phyloP scores from a whole-genome alignment of 192 early-diverging fungal species.

The Jimgerdemannia lactiflua region DNA sequence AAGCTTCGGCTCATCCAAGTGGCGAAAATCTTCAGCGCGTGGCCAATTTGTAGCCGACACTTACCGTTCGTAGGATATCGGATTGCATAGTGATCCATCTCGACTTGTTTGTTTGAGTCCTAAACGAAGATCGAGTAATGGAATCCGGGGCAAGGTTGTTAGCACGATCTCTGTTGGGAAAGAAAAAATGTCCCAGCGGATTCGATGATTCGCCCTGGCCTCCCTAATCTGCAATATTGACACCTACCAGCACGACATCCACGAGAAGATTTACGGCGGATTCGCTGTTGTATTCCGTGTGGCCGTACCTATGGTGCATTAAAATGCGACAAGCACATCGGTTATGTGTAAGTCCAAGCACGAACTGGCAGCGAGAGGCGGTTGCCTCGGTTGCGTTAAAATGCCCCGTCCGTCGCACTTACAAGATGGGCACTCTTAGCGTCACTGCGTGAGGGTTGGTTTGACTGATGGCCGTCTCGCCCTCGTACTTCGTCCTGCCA shows the following conservation, averaged over 20 bases:
- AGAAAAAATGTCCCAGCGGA: too few species aligned
- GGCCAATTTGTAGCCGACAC: not conserved
- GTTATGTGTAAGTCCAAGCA: too few species aligned
- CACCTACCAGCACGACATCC: slow-evolving; percentile 53
- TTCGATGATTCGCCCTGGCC: not conserved
- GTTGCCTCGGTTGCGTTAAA: too few species aligned
- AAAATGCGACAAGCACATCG: not conserved
- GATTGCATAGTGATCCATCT: slow-evolving; percentile 67
- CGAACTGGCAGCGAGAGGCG: too few species aligned
- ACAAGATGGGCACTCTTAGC: slow-evolving; percentile 79
- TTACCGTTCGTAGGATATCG: slow-evolving; percentile 84
- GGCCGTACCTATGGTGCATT: slow-evolving; percentile 46
- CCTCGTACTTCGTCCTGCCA: slow-evolving; percentile 75
- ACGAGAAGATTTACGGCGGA: slow-evolving; percentile 77
- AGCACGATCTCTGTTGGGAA: too few species aligned
- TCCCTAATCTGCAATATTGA: not conserved
- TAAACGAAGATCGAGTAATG: slow-evolving; percentile 13
- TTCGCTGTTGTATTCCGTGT: slow-evolving; percentile 61
- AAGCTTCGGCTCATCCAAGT: too few species aligned
- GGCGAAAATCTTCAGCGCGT: not conserved
- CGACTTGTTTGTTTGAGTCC: slow-evolving; percentile 36
- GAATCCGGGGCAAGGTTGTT: not conserved
- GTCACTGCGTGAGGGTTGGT: slow-evolving; percentile 58
- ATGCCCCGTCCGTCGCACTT: slow-evolving; percentile 7
- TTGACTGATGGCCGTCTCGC: slow-evolving; percentile 61